Conservation (phyloP, 371 early-diverging fungal genomes). For the Mucor sp. region DNA sequence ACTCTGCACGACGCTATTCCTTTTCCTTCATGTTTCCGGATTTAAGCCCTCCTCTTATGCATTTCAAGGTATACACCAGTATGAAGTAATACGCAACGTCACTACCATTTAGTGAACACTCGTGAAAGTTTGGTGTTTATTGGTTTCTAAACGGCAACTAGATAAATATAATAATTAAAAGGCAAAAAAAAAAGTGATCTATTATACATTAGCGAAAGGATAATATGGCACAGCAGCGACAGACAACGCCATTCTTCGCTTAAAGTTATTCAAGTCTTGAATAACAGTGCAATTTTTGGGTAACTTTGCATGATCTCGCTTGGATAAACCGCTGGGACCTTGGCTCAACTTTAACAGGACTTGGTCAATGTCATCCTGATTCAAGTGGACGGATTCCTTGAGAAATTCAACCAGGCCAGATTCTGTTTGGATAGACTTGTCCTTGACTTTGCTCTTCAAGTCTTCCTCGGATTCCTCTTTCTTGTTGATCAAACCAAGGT, state of each 20-base stretch:
- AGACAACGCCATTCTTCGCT: constrained; percentile 59
- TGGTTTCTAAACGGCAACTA: neutral
- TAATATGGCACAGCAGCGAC: constrained; percentile 59
- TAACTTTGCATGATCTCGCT: constrained; percentile 34
- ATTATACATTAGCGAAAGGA: constrained; percentile 9
- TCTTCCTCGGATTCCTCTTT: constrained; percentile 15
- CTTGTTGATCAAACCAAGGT: constrained; percentile 5
- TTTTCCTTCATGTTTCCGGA: too few species aligned
- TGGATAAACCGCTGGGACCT: constrained; percentile 20
- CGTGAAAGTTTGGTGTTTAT: neutral
- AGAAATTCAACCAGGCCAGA: constrained; percentile 16
- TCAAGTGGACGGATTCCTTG: constrained; percentile 8
- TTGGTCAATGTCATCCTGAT: constrained; percentile 9
- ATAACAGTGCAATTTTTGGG: constrained; percentile 45
- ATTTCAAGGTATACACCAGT: too few species aligned
- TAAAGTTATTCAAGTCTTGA: constrained; percentile 57
- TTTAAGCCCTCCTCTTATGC: too few species aligned
- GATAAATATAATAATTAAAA: neutral
- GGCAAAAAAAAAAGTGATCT: neutral
- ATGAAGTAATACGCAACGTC: too few species aligned
- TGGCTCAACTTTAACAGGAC: constrained; percentile 25
- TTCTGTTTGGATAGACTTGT: constrained; percentile 6
- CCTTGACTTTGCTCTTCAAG: constrained; percentile 11
- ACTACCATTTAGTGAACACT: too few species aligned
- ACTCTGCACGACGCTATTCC: too few species aligned